These are phyloP conservation scores for Aspergillus ibericus DNA, from an alignment of 2,329 filamentous ascomycete species.

Conservation along the genomic window DNA sequence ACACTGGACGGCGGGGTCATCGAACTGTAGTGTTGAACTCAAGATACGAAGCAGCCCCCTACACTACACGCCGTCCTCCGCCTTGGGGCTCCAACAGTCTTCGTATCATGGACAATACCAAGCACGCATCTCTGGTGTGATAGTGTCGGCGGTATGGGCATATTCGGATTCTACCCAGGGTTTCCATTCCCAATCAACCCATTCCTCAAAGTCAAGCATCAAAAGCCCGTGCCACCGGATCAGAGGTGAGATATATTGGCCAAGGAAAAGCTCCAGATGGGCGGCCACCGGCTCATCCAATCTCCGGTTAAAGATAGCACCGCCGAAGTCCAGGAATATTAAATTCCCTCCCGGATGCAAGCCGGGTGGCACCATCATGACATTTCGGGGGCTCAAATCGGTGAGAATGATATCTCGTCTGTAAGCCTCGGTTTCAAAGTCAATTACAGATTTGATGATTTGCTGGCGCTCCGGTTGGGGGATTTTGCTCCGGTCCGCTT, in stretches of 20 bases:
- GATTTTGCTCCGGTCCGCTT: neutral
- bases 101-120: neutral
- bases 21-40: too few species aligned
- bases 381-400: neutral
- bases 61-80: too few species aligned
- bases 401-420: neutral
- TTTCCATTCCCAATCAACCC: neutral
- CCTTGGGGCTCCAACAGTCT: too few species aligned
- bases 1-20: too few species aligned
- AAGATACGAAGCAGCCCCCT: too few species aligned
- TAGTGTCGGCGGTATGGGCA: neutral
- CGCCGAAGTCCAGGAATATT: neutral
- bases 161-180: neutral
- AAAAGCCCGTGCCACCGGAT: neutral
- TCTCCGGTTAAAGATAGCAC: neutral
- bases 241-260: neutral
- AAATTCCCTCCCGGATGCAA: neutral
- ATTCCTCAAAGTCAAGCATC: neutral
- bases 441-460: neutral
- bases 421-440: neutral
- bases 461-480: neutral
- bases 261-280: neutral
- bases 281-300: neutral
- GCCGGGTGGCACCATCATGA: neutral
- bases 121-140: neutral